These are phyloP conservation scores for Fusarium nurragi DNA, from an alignment of 2,329 filamentous ascomycete species.

Conservation along the genomic window DNA sequence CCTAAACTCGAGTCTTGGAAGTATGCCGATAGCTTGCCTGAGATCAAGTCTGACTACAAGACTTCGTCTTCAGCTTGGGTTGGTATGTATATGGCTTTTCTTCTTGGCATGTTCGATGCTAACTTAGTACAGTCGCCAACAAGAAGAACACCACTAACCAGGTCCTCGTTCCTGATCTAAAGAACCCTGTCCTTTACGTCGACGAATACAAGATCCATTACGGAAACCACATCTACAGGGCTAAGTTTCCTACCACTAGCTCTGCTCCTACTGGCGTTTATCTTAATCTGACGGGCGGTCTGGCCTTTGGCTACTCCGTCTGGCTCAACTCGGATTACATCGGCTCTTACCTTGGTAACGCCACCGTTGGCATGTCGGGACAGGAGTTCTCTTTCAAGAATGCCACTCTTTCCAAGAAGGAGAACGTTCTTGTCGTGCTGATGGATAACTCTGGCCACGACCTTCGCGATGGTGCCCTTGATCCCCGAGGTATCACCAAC, in stretches of 20 bases:
- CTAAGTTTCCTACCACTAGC: slow-evolving; percentile 56
- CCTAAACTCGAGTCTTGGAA: slow-evolving; percentile 58
- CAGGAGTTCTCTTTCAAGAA: slow-evolving; percentile 61
- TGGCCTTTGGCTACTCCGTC: slow-evolving; percentile 65
- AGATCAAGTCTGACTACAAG: slow-evolving; percentile 55
- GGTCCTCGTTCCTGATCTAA: slow-evolving; percentile 55
- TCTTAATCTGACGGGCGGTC: slow-evolving; percentile 63
- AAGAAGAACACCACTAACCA: slow-evolving; percentile 60
- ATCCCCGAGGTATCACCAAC: slow-evolving; percentile 62
- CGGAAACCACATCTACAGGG: slow-evolving; percentile 64
- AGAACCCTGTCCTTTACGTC: slow-evolving; percentile 65
- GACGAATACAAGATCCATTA: slow-evolving; percentile 66
- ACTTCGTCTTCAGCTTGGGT: slow-evolving; percentile 56
- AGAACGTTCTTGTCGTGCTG: slow-evolving; percentile 64
- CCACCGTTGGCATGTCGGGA: slow-evolving; percentile 50
- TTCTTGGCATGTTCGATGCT: not conserved
- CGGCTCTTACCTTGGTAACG: slow-evolving; percentile 64
- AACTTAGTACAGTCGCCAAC: slow-evolving; percentile 50
- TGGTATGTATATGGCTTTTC: slow-evolving; percentile 33
- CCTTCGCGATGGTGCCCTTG: slow-evolving; percentile 57
- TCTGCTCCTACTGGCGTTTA: slow-evolving; percentile 55
- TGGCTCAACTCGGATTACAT: slow-evolving; percentile 67
- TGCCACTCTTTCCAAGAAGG: slow-evolving; percentile 52
- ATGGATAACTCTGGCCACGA: slow-evolving; percentile 71
- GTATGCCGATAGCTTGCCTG: slow-evolving; percentile 59